These are phyloP conservation scores for Salmacisia buchloeana DNA, from an alignment of 1,284 basidiomycete species.

Conservation along the genomic window DNA sequence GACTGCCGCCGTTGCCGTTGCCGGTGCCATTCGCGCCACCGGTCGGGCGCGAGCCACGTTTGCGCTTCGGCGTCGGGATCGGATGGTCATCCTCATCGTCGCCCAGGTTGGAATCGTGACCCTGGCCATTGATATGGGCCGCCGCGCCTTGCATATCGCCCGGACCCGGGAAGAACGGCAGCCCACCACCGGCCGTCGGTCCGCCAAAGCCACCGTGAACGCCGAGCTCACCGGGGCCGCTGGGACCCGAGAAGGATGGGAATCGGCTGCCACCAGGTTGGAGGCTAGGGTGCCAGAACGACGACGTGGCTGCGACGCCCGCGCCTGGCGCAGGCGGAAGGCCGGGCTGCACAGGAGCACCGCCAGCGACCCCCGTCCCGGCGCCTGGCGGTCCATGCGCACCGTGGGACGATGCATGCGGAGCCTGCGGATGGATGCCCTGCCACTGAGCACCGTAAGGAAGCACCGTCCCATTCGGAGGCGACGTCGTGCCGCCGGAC, in stretches of 20 bases:
- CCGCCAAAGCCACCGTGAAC: background rate
- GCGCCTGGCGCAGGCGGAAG: no score
- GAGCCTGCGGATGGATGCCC: background rate
- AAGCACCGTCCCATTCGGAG: background rate
- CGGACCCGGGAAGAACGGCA: background rate
- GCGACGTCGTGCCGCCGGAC: no score
- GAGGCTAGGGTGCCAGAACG: background rate
- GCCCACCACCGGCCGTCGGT: background rate
- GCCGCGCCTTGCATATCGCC: constrained; percentile 5
- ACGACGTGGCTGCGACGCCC: background rate
- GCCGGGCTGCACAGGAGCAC: no score
- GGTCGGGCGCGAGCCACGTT: background rate
- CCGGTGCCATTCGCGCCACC: background rate
- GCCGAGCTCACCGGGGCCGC: background rate
- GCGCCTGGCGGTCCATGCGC: no score
- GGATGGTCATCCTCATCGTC: constrained; percentile 5
- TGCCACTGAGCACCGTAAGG: background rate
- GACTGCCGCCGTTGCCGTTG: background rate
- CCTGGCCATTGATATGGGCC: background rate
- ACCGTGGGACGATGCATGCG: no score
- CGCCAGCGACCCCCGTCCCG: no score
- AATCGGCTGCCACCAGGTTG: background rate
- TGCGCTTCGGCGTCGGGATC: background rate
- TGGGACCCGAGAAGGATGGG: background rate
- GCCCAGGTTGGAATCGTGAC: constrained; percentile 2